These are phyloP conservation scores for Pyricularia grisea DNA, from an alignment of 2,329 filamentous ascomycete genomes.

Conservation along the genomic window DNA sequence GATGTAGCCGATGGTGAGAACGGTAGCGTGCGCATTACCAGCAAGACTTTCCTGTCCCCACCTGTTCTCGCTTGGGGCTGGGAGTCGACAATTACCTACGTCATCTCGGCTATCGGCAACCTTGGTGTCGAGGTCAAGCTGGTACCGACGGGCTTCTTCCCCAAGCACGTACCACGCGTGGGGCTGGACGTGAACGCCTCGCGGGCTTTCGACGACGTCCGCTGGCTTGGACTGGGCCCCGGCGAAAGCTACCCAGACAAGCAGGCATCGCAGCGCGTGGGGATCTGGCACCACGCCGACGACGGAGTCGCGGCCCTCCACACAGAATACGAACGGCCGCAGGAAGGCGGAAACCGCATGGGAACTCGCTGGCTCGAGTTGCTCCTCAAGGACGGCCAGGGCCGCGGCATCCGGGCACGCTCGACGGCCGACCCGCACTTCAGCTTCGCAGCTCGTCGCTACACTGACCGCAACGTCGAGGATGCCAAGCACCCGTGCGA, in stretches of 20 bases:
- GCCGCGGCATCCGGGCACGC: conserved; percentile 19
- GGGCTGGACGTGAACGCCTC: conserved; percentile 48
- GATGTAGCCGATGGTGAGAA: conserved; percentile 14
- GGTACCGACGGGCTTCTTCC: conserved; percentile 36
- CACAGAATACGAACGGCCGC: conserved; percentile 55
- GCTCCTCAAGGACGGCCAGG: conserved; percentile 15
- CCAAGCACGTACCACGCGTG: conserved; percentile 48
- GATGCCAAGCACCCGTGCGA: conserved; percentile 55
- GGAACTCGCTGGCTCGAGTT: conserved; percentile 47
- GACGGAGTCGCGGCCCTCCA: conserved; percentile 38
- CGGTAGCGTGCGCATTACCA: conserved; percentile 24
- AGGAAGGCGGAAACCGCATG: conserved; percentile 57
- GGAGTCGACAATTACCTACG: conserved; percentile 22
- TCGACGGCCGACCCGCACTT: conserved; percentile 25
- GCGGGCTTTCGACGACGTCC: conserved; percentile 32
- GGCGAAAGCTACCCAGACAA: conserved; percentile 58
- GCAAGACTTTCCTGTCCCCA: conserved; percentile 43
- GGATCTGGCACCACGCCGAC: conserved; percentile 29
- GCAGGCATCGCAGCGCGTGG: conserved; percentile 41
- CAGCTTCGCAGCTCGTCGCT: conserved; percentile 47
- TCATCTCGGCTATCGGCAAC: conserved; percentile 31
- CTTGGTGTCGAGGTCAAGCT: conserved; percentile 35
- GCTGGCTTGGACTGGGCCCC: conserved; percentile 55
- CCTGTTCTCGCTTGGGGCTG: conserved; percentile 53
- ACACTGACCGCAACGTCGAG: conserved; percentile 42